Evolutionary conservation across 805 yeast species (phyloP).

Genomic region (Candida loeiensis): DNA sequence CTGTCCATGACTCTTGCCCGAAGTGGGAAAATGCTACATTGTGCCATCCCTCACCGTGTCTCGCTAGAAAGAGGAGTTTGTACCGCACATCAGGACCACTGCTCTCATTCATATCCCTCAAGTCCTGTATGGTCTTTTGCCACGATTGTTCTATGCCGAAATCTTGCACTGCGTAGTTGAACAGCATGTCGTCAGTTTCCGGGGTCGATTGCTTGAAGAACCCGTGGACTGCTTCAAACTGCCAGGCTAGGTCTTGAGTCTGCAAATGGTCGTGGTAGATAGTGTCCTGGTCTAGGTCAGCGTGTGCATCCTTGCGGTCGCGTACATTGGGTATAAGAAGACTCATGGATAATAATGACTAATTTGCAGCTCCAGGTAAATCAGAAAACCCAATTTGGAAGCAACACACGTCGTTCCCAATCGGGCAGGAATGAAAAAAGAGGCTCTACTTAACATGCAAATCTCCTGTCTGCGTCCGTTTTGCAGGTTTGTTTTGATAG

Average conservation of each 20-base stretch:
- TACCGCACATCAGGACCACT: constrained; percentile 16
- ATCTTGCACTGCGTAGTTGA: constrained; percentile 18
- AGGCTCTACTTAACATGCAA: neutral
- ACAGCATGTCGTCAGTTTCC: constrained; percentile 21
- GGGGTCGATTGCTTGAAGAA: constrained; percentile 21
- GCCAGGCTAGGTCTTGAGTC: constrained; percentile 16
- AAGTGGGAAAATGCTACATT: constrained; percentile 21
- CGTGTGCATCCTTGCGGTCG: constrained; percentile 34
- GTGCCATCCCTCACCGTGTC: constrained; percentile 30
- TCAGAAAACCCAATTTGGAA: neutral
- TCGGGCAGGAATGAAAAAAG: neutral
- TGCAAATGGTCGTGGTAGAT: constrained; percentile 14
- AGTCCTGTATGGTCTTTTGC: constrained; percentile 13
- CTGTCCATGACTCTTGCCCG: constrained; percentile 20
- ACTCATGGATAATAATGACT: constrained; percentile 16
- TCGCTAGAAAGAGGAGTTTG: constrained; percentile 22
- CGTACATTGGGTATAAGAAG: constrained; percentile 28
- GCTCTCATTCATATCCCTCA: constrained; percentile 13
- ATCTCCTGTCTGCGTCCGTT: neutral
- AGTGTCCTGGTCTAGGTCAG: constrained; percentile 19
- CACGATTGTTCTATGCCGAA: constrained; percentile 21
- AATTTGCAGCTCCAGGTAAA: neutral
- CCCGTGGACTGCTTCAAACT: constrained; percentile 23
- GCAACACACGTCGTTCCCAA: neutral
- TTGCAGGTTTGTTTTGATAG: neutral